These are phyloP conservation scores for Grifola frondosa DNA, from an alignment of 1,284 basidiomycete species.

Conservation along the genomic window DNA sequence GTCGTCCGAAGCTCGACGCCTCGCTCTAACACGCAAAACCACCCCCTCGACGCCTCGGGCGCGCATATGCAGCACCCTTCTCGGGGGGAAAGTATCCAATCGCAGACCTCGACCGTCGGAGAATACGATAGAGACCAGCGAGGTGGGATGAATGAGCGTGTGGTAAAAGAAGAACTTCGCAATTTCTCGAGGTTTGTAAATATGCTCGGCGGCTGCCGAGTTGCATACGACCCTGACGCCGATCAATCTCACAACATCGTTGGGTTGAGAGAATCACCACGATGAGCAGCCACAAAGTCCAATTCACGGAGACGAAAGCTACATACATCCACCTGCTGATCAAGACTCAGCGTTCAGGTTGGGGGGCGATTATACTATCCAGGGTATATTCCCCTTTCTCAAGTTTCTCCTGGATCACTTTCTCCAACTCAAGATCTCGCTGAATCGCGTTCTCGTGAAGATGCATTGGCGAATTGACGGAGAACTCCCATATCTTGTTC, in stretches of 20 bases:
- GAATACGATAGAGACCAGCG: constrained; percentile 33
- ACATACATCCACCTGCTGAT: too few species aligned
- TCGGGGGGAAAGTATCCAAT: constrained; percentile 43
- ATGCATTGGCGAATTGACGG: too few species aligned
- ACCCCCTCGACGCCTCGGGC: constrained; percentile 45
- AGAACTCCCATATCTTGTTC: constrained; percentile 27
- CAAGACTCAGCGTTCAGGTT: too few species aligned
- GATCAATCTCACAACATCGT: neutral
- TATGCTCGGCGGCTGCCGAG: constrained; percentile 1
- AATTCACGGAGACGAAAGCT: too few species aligned
- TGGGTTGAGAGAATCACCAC: too few species aligned
- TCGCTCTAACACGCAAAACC: constrained; percentile 47
- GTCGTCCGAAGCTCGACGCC: constrained; percentile 7
- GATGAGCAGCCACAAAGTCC: too few species aligned
- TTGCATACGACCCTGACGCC: neutral
- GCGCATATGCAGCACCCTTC: constrained; percentile 30
- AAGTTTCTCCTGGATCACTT: too few species aligned
- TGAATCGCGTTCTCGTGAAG: too few species aligned
- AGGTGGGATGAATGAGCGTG: constrained; percentile 36
- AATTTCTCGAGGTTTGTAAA: neutral
- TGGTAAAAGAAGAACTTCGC: neutral
- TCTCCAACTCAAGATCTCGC: too few species aligned
- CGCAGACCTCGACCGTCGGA: constrained; percentile 29
- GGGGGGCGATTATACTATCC: too few species aligned
- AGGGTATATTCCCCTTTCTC: too few species aligned